Evolutionary conservation across 1,139 yeast genomes (phyloP).

Genomic region (Yamadazyma diddensiae): DNA sequence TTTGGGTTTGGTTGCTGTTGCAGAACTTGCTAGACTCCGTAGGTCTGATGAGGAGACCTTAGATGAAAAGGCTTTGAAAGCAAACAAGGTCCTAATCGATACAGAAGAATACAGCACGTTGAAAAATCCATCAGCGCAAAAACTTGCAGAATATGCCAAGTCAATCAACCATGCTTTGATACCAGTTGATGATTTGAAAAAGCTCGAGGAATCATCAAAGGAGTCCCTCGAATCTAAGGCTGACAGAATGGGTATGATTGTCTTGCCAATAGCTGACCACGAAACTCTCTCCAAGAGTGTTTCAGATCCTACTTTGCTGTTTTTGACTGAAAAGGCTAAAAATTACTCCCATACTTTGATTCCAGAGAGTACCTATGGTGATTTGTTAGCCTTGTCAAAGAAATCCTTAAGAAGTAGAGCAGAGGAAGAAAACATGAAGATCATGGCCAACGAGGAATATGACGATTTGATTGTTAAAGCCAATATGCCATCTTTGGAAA

Average conservation of each 20-base stretch:
- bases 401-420: conserved; percentile 23
- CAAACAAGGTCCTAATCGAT: conserved; percentile 18
- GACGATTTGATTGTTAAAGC: conserved; percentile 33
- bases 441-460: conserved; percentile 24
- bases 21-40: conserved; percentile 11
- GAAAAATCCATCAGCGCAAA: conserved; percentile 19
- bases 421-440: conserved; percentile 21
- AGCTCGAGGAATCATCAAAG: conserved; percentile 6
- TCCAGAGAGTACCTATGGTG: conserved; percentile 10
- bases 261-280: conserved; percentile 19
- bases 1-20: conserved; percentile 10
- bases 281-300: conserved; percentile 16
- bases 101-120: conserved; percentile 17
- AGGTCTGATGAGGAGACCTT: conserved; percentile 13
- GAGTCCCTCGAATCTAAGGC: conserved; percentile 15
- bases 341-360: conserved; percentile 5
- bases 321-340: conserved; percentile 25
- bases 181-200: conserved; percentile 14
- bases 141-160: conserved; percentile 17
- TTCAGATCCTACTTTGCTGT: conserved; percentile 24
- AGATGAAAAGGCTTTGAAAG: conserved; percentile 19
- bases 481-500: conserved; percentile 36
- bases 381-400: conserved; percentile 11
- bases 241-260: conserved; percentile 14
- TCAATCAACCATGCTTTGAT: conserved; percentile 18